phyloP scores from a whole-genome alignment of 352 stramenopile genomes.

The Thraustochytrium sp. region DNA sequence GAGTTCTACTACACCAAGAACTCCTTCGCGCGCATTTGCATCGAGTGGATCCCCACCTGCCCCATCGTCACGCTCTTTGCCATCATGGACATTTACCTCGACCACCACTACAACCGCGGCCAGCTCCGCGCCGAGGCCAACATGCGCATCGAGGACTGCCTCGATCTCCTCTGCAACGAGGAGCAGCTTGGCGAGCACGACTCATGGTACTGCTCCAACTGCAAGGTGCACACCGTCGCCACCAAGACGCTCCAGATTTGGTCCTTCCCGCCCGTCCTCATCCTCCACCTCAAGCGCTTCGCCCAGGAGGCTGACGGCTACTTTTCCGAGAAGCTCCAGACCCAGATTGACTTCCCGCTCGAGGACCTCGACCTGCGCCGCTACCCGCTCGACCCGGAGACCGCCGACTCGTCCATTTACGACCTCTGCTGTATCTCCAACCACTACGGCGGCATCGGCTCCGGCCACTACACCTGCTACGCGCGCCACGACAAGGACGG shows the following conservation, averaged over 20 bases:
- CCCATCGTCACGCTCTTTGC: not conserved
- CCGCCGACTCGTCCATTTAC: constrained; percentile 65
- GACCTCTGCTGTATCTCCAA: constrained; percentile 96
- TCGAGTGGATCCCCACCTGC: not conserved
- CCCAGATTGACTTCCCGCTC: constrained; percentile 64
- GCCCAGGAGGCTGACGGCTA: constrained; percentile 14
- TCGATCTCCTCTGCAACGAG: constrained; percentile 37
- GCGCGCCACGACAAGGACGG: constrained; percentile 64
- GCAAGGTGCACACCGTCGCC: constrained; percentile 25
- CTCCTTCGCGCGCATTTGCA: not conserved
- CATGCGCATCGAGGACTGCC: constrained; percentile 13
- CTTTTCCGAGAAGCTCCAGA: constrained; percentile 42
- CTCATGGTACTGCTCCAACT: constrained; percentile 44
- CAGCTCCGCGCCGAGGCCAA: not conserved
- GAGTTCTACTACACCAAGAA: not conserved
- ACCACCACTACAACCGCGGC: not conserved
- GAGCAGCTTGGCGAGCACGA: constrained; percentile 27
- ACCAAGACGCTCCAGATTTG: constrained; percentile 41
- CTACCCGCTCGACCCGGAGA: constrained; percentile 74
- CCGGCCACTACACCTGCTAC: constrained; percentile 65
- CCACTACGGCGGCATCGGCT: constrained; percentile 85
- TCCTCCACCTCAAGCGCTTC: constrained; percentile 78
- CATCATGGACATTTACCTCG: not conserved
- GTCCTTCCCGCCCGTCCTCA: constrained; percentile 60
- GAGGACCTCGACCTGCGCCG: constrained; percentile 75